phyloP scores from a whole-genome alignment of 1,139 yeast species.

The Candida glucosophila region DNA sequence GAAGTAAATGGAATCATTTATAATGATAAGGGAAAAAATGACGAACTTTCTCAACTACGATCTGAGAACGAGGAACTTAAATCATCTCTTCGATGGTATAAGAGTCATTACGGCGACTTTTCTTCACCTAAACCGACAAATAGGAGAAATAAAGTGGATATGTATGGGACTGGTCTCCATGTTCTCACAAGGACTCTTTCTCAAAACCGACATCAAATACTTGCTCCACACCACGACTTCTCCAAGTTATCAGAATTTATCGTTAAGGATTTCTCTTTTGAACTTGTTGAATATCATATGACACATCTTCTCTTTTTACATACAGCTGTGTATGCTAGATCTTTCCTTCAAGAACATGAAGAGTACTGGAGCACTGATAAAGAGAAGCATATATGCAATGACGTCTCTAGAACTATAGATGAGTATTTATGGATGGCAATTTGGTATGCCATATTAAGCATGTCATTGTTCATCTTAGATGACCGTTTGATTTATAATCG shows the following conservation, averaged over 20 bases:
- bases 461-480: conserved; percentile 20
- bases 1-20: background rate
- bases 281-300: conserved; percentile 7
- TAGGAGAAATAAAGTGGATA: background rate
- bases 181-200: background rate
- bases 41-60: background rate
- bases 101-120: background rate
- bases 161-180: background rate
- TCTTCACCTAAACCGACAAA: background rate
- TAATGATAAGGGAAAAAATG: background rate
- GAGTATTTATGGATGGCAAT: conserved; percentile 20
- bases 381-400: conserved; percentile 5
- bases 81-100: too few species aligned
- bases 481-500: conserved; percentile 10
- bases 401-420: conserved; percentile 6
- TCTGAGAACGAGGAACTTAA: too few species aligned
- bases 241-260: background rate
- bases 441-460: conserved; percentile 22
- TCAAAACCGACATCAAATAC: background rate
- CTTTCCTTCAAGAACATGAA: conserved; percentile 8
- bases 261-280: background rate
- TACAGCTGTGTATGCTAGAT: conserved; percentile 8
- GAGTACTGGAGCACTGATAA: conserved; percentile 5
- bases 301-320: conserved; percentile 7
- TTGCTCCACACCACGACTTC: too few species aligned